phyloP scores from a whole-genome alignment of 1,284 basidiomycete species.

The Ustilago esculenta region DNA sequence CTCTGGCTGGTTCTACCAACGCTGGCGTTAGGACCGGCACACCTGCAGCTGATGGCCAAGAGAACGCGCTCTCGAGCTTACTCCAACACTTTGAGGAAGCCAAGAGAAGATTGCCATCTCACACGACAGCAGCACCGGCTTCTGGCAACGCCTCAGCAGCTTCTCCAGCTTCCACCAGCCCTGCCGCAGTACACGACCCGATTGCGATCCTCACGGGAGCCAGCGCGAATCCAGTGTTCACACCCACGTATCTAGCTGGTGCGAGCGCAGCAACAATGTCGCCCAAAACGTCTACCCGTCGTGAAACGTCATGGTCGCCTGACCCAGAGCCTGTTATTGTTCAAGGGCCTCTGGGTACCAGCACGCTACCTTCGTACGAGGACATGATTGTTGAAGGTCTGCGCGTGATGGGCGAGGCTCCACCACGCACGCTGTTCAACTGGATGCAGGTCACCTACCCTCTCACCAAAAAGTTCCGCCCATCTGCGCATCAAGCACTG shows the following conservation, averaged over 20 bases:
- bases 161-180: neutral
- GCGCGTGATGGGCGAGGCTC: conserved; percentile 51
- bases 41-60: conserved; percentile 10
- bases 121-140: conserved; percentile 6
- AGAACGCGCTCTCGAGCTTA: conserved; percentile 23
- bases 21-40: conserved; percentile 2
- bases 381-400: conserved; percentile 63
- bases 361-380: conserved; percentile 60
- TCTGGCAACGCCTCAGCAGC: conserved; percentile 1
- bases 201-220: conserved; percentile 44
- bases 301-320: conserved; percentile 31
- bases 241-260: conserved; percentile 17
- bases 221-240: conserved; percentile 40
- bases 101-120: conserved; percentile 20
- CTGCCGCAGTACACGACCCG: conserved; percentile 21
- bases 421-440: conserved; percentile 57
- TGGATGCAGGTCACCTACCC: conserved; percentile 64
- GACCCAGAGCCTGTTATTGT: conserved; percentile 42
- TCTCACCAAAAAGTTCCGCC: conserved; percentile 63
- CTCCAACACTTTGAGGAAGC: conserved; percentile 44
- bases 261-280: neutral
- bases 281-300: neutral
- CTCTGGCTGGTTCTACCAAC: conserved; percentile 2
- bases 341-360: conserved; percentile 47
- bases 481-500: conserved; percentile 63